Percentiles rank a stretch among this genome's conserved stretches.
These are phyloP conservation scores for Aureobasidium sp. DNA, from an alignment of 2,329 filamentous ascomycete genomes.

Conservation along the genomic window DNA sequence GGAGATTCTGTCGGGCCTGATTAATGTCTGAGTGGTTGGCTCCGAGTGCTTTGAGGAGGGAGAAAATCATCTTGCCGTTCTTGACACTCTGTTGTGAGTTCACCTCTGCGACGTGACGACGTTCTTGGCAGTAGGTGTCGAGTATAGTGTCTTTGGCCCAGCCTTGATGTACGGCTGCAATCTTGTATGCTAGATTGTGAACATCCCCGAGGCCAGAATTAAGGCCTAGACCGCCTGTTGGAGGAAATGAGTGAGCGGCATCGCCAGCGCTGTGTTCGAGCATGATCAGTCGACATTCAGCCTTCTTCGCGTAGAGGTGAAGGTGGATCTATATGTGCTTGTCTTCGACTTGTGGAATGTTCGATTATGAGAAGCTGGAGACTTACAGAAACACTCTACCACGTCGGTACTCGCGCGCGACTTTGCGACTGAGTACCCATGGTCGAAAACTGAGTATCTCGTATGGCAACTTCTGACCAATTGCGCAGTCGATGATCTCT, in stretches of 20 bases:
- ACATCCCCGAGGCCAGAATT: conserved; percentile 29
- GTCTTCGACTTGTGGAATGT: no score
- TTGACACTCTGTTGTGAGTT: conserved; percentile 38
- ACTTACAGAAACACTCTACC: conserved; percentile 31
- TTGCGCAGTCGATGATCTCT: conserved; percentile 26
- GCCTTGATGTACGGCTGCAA: conserved; percentile 32
- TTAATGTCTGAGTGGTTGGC: conserved; percentile 27
- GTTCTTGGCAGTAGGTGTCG: conserved; percentile 31
- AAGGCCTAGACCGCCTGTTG: conserved; percentile 28
- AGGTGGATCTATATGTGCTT: no score
- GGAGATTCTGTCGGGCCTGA: conserved; percentile 26
- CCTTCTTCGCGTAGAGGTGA: no score
- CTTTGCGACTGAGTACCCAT: conserved; percentile 36
- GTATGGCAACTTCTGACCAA: conserved; percentile 29
- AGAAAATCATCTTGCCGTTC: conserved; percentile 38
- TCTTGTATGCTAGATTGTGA: conserved; percentile 31
- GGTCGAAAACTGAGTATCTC: conserved; percentile 35
- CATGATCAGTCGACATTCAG: no score
- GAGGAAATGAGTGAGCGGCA: conserved; percentile 29
- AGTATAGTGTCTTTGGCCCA: conserved; percentile 23
- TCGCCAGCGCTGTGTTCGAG: conserved; percentile 24
- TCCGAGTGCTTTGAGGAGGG: conserved; percentile 32
- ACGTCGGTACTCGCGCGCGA: conserved; percentile 31
- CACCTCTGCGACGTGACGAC: conserved; percentile 32
- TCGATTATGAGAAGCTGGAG: no score